Percentiles rank a stretch among this genome's conserved stretches.
Evolutionary conservation across 2,329 filamentous ascomycete species (phyloP).

Genomic region (Alternaria infectoria): DNA sequence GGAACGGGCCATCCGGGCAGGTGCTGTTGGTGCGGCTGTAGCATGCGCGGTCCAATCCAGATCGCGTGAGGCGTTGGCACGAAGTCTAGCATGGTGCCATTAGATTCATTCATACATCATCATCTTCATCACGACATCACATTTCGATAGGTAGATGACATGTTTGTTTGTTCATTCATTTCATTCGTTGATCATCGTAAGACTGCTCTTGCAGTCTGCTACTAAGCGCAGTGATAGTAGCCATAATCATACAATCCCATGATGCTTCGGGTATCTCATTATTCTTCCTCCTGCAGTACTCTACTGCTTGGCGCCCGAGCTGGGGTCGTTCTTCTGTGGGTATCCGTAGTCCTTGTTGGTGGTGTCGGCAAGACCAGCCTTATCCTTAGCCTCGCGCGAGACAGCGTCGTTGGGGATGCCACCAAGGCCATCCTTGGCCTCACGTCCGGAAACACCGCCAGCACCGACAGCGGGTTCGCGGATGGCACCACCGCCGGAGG

Average conservation of each 20-base stretch:
- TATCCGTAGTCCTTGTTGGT: constrained; percentile 52
- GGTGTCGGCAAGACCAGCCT: constrained; percentile 51
- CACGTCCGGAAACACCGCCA: constrained; percentile 64
- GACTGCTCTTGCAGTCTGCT: constrained; percentile 18
- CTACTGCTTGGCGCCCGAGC: constrained; percentile 32
- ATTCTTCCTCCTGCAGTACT: neutral
- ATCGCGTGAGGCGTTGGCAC: neutral
- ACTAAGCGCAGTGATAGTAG: constrained; percentile 18
- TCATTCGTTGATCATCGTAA: constrained; percentile 6
- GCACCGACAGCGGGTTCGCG: constrained; percentile 59
- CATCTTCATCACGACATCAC: neutral
- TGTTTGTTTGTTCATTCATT: constrained; percentile 14
- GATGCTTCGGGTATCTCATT: constrained; percentile 5
- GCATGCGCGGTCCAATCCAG: neutral
- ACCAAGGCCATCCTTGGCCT: constrained; percentile 64
- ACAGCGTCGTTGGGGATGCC: constrained; percentile 66
- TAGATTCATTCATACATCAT: neutral
- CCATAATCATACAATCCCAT: constrained; percentile 9
- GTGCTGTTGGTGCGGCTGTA: neutral
- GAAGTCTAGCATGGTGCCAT: neutral
- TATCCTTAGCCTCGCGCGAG: constrained; percentile 54
- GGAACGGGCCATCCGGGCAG: neutral
- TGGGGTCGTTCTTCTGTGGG: constrained; percentile 50
- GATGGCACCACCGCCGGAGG: constrained; percentile 52
- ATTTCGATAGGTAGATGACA: neutral